Base-by-base conservation (phyloP, 306 rosid species). In the Dicorynia guianensis region DNA sequence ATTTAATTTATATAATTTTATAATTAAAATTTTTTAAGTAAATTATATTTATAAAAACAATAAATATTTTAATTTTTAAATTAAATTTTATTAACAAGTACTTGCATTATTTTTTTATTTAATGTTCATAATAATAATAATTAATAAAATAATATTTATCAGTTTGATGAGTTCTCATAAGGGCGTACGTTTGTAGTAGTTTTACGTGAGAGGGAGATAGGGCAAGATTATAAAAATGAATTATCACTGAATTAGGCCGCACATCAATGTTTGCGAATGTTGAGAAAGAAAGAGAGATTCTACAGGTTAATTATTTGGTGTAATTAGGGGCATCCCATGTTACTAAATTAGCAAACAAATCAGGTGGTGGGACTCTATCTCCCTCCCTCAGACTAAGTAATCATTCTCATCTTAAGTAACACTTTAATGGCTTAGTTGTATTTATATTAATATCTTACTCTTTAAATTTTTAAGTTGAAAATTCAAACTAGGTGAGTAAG, bases 271-370 rank as follows among this genome's bases (percentile, higher is more conserved):
- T 62, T 46, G 72, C 46, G 77, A 85, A 67, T 87, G 60, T 77
- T 43, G 76, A 35, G 46, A 20, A 50, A 44, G 49, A 66, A 8
- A 15, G 58, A 56, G 17, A 46, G 67, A 80, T 55, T 53, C 80
- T 55, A 36, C 14, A 78, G 79, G 76, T 79, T 42, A 43, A 36
- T 52, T 50, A 59, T 73, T 75, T 83, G 8, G 63, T 57, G 75
- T 60, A 77, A 87, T 56, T 76, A 73, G 82, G 59, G 81, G 71
- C 87, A 81, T 66, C 69, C 85, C 88, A 81, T 87, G 85, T 83
- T 76, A 89, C 81, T 65, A 42, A 77, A 73, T 81, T 85, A 83
- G 82, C 87, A 69, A 82, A 85, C 91, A 82, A 81, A 85, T 83
- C 70, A 77, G 71, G 72, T 71, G 84, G 75, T 70, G 82, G 89